Evolutionary conservation across 805 yeast genomes (phyloP), one percentile per base, ranked within the genome.

Genomic region (Saccharomycopsis fibuligera): DNA sequence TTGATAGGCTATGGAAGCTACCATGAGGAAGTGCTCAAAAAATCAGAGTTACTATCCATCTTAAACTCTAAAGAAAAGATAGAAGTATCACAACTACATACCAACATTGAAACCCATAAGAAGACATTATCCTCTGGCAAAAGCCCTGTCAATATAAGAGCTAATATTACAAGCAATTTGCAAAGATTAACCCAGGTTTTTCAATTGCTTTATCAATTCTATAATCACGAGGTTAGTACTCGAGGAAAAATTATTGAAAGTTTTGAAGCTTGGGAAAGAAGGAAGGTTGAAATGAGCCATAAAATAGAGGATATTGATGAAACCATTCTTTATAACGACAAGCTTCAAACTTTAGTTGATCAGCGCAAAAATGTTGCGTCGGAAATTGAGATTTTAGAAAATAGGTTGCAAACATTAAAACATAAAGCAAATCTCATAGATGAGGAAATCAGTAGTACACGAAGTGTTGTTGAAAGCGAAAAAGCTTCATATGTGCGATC

Each of bases 381-480:
- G n/a, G 51, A 52, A 24, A 52, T 52, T 30, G 51, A 43, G 14
- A 4, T n/a, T n/a, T 41, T 52, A 23, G 55, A 52, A 30, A 35
- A 35, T 19, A 21, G 39, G 25, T 30, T 52, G 16, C 41, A 16
- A 40, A 17, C 22, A 2, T 33, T 52, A 42, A 52, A 49, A 35
- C 35, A 39, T n/a, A 45, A 47, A 43, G 23, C 30, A 25, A 21
- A 29, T 4, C 21, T 43, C 25, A 19, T 52, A 12, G 37, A 37
- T 2, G 36, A 47, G 10, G 55, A 52, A 29, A 43, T 52, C 21
- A 47, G 39, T n/a, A 14, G 35, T n/a, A 46, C 54, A 2, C 33
- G 23, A 36, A 45, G 44, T 27, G 40, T 27, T 16, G 36, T 52
- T 12, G 55, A 52, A 12, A 46, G 48, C 21, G 47, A 49, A 36